phyloP scores from a whole-genome alignment of 2,329 filamentous ascomycete species.

The Talaromyces sp. region DNA sequence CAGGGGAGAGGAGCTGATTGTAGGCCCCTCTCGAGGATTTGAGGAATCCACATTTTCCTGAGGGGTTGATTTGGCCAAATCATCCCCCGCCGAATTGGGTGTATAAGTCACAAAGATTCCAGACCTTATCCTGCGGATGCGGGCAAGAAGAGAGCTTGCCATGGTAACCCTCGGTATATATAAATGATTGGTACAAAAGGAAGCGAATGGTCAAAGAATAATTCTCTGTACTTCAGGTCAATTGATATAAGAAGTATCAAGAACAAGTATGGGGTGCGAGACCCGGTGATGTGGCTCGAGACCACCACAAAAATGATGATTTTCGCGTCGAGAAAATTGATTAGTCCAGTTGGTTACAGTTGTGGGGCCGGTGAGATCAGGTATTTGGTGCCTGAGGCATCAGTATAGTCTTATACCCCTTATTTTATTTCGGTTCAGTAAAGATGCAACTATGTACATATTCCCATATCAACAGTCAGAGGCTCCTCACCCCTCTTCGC shows the following conservation, averaged over 20 bases:
- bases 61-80: neutral
- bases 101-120: neutral
- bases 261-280: neutral
- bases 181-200: neutral
- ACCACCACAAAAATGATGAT: neutral
- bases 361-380: neutral
- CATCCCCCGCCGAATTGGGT: neutral
- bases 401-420: neutral
- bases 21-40: neutral
- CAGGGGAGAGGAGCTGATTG: neutral
- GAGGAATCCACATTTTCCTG: neutral
- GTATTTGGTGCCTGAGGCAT: neutral
- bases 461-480: neutral
- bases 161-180: neutral
- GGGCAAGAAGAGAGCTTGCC: neutral
- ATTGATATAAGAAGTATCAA: neutral
- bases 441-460: neutral
- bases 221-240: too few species aligned
- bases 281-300: neutral
- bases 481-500: conserved; percentile 23
- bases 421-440: neutral
- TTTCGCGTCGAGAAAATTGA: neutral
- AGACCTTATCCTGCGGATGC: neutral
- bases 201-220: neutral
- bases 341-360: neutral